Evolutionary conservation across 768 basidiomycete species (phyloP).

Genomic region (Tricholoma bakamatsutake): DNA sequence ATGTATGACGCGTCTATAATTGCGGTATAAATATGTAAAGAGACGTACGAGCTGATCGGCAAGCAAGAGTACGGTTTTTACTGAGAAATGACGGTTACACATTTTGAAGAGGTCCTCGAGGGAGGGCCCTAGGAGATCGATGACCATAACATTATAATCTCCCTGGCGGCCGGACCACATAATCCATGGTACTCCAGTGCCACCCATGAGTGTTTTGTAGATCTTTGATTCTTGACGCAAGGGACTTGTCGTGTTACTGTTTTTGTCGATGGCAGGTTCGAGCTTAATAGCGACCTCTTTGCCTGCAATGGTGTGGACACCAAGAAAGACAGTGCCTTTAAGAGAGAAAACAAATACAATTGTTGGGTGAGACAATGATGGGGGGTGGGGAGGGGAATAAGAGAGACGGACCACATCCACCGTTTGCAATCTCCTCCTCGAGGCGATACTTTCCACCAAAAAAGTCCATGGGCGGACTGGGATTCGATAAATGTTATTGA

Average conservation of each 20-base stretch:
- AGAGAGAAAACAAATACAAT: conserved; percentile 6
- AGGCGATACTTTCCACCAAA: conserved; percentile 76
- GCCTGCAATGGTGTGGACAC: conserved; percentile 74
- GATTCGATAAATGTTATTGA: not conserved
- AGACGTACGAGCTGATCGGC: conserved; percentile 87
- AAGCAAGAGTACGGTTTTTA: conserved; percentile 91
- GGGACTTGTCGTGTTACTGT: conserved; percentile 40
- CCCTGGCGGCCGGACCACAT: conserved; percentile 90
- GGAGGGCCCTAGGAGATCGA: conserved; percentile 91
- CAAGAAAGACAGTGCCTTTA: conserved; percentile 69
- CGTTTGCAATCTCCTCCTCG: conserved; percentile 76
- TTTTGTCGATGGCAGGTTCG: conserved; percentile 54
- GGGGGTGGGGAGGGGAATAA: not conserved
- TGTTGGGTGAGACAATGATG: not conserved
- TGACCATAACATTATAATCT: conserved; percentile 96
- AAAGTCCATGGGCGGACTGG: conserved; percentile 23
- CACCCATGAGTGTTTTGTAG: conserved; percentile 87
- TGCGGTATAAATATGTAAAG: conserved; percentile 18
- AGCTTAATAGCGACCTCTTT: conserved; percentile 84
- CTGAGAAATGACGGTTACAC: conserved; percentile 86
- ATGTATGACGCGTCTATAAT: conserved; percentile 6
- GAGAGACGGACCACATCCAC: conserved; percentile 59
- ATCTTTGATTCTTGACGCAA: conserved; percentile 88
- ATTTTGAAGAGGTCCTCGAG: conserved; percentile 84
- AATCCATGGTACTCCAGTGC: conserved; percentile 86